Conservation (phyloP, 139 green algal genomes). For the Micractinium sp. region DNA sequence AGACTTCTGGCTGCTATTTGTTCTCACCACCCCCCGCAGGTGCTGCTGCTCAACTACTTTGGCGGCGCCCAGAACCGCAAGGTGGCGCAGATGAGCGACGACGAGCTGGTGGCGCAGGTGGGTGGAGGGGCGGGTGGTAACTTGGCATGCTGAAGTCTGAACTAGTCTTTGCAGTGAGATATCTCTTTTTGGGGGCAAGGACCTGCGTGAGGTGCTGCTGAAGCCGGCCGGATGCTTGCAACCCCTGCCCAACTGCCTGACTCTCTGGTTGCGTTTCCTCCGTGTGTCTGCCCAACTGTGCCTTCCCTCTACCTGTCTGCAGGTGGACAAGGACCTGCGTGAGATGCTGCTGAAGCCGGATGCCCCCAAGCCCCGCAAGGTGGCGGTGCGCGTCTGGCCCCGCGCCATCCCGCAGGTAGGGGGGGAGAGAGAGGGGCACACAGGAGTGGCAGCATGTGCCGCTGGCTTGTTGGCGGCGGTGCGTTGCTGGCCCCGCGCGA, state of each 20-base stretch:
- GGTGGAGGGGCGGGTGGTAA: background rate
- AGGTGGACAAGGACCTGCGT: conserved; percentile 96
- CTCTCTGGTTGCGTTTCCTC: too few relatives aligned
- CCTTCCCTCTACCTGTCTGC: background rate
- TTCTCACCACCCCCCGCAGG: conserved; percentile 8
- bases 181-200: conserved; percentile 77
- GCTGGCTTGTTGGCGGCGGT: too few relatives aligned
- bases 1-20: too few relatives aligned
- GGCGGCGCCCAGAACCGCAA: conserved; percentile 90
- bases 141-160: too few relatives aligned
- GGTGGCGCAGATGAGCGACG: conserved; percentile 81
- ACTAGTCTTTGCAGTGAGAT: too few relatives aligned
- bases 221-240: too few relatives aligned
- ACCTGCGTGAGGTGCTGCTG: conserved; percentile 60
- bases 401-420: conserved; percentile 85
- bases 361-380: conserved; percentile 75
- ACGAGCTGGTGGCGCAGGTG: conserved; percentile 70
- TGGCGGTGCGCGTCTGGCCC: conserved; percentile 94
- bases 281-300: too few relatives aligned
- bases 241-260: too few relatives aligned
- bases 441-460: too few relatives aligned
- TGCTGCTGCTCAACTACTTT: conserved; percentile 97
- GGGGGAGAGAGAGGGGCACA: too few relatives aligned
- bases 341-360: conserved; percentile 93
- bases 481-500: conserved; percentile 92